Evolutionary conservation across 257 asterid genomes (phyloP).

Genomic region (Nicotiana tomentosiformis): DNA sequence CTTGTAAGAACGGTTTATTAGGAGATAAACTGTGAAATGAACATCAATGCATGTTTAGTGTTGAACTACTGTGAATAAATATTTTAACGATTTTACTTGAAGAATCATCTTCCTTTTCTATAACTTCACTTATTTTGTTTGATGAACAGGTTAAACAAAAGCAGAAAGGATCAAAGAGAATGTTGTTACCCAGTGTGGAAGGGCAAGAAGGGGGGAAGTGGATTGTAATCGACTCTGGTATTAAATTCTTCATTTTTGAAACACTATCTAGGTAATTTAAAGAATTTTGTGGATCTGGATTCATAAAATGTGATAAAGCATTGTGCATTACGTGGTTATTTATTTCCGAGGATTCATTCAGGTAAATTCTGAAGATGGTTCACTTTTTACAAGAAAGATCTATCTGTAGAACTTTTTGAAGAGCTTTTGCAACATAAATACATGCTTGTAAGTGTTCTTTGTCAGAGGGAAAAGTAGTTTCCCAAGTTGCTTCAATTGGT

Average conservation of each 20-base stretch:
- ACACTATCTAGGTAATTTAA: neutral
- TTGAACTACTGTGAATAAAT: neutral
- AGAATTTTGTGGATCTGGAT: neutral
- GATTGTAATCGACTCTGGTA: slow-evolving; percentile 94
- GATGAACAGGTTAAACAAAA: slow-evolving; percentile 79
- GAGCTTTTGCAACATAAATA: neutral
- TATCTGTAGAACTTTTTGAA: neutral
- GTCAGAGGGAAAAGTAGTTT: neutral
- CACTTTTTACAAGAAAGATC: neutral
- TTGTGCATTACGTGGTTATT: neutral
- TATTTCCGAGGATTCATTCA: neutral
- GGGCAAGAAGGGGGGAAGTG: slow-evolving; percentile 94
- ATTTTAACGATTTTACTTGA: neutral
- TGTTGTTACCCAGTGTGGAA: slow-evolving; percentile 81
- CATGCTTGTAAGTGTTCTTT: neutral
- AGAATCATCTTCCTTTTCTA: neutral
- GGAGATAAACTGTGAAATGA: neutral
- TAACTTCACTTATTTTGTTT: slow-evolving; percentile 10
- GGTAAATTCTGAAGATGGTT: neutral
- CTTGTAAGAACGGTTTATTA: neutral
- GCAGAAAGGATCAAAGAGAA: slow-evolving; percentile 83
- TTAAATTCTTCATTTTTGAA: neutral
- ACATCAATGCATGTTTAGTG: neutral
- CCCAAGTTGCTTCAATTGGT: neutral
- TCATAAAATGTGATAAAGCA: neutral